Evolutionary conservation across 2,329 filamentous ascomycete genomes (phyloP).

Genomic region (Cercospora sp.): DNA sequence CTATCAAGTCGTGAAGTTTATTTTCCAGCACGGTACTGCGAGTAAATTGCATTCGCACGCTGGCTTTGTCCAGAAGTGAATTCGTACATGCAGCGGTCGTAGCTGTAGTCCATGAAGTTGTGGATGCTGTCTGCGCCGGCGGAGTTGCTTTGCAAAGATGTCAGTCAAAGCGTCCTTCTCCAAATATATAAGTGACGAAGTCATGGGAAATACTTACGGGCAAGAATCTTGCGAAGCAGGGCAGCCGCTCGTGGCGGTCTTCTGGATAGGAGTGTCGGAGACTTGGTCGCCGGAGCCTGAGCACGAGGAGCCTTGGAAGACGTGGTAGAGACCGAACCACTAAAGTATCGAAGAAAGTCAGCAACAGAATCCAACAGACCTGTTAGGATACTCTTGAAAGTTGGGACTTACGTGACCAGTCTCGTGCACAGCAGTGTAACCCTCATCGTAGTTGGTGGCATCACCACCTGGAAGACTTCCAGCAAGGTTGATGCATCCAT

Average conservation of each 20-base stretch:
- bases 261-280: slow-evolving; percentile 45
- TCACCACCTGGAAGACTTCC: slow-evolving; percentile 54
- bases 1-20: slow-evolving; percentile 6
- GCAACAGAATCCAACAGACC: background rate
- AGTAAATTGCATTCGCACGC: slow-evolving; percentile 25
- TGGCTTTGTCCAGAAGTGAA: slow-evolving; percentile 28
- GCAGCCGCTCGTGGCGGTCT: slow-evolving; percentile 51
- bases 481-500: slow-evolving; percentile 58
- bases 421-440: slow-evolving; percentile 49
- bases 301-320: slow-evolving; percentile 47
- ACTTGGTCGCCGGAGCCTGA: slow-evolving; percentile 46
- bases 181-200: background rate
- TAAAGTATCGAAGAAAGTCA: background rate
- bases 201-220: slow-evolving; percentile 31
- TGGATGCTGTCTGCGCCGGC: slow-evolving; percentile 53
- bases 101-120: slow-evolving; percentile 54
- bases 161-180: background rate
- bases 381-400: too few species aligned
- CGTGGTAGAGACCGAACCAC: slow-evolving; percentile 48
- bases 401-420: slow-evolving; percentile 39
- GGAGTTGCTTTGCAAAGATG: slow-evolving; percentile 21
- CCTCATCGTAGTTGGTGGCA: slow-evolving; percentile 48
- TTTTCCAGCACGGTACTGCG: slow-evolving; percentile 27
- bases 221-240: slow-evolving; percentile 53
- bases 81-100: slow-evolving; percentile 29